Base-by-base conservation (phyloP, 2,329 filamentous ascomycete genomes). In the Ceratocystis harringtonii region DNA sequence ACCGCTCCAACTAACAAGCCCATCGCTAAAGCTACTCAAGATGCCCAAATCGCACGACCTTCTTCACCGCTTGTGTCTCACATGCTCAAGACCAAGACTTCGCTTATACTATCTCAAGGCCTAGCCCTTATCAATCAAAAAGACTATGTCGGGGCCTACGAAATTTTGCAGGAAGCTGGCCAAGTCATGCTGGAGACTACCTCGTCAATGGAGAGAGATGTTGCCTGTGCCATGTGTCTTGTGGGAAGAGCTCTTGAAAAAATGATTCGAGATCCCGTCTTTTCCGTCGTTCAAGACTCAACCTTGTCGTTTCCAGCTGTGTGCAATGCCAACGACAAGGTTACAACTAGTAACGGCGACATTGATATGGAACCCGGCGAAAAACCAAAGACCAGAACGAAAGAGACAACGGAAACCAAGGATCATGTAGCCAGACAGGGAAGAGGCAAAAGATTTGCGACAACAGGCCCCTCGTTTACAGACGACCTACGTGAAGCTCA, bases 281-380 rank as follows among this genome's bases (percentile, higher is more conserved):
- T 92, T 73, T 95, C 90, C 19, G 88, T 92, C 8, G 81, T 97
- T 17, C 89, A 92, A 58, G 94, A 99, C 71, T 96, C 94, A 0
- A 96, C 91, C 0, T 85, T 96, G 30, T 95, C 91, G 0, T 87
- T 92, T 67, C 90, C 92, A 1, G 85, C 89, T 0, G 78, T 92
- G 45, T 76, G 77, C 17, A 77, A 71, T 63, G 55, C 64, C 8
- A 66, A 63, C n/a, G 48, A 62, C 58, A 62, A 64, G 5, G 66
- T 66, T 32, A 48, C 60, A 6, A 62, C 68, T 17, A 64, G 52
- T 2, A 36, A 65, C 17, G 36, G 41, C 5, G 62, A 62, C 17
- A 5, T 58, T 7, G 62, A 60, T 19, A 64, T 64, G 57, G 43
- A 50, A 10, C 25, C 58, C 8, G 57, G 43, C 22, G 60, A 65